A percentile compares a stretch with the other conserved stretches of the same genome.
Conservation (phyloP, 306 rosid species). For the Pterocarpus macrocarpus region DNA sequence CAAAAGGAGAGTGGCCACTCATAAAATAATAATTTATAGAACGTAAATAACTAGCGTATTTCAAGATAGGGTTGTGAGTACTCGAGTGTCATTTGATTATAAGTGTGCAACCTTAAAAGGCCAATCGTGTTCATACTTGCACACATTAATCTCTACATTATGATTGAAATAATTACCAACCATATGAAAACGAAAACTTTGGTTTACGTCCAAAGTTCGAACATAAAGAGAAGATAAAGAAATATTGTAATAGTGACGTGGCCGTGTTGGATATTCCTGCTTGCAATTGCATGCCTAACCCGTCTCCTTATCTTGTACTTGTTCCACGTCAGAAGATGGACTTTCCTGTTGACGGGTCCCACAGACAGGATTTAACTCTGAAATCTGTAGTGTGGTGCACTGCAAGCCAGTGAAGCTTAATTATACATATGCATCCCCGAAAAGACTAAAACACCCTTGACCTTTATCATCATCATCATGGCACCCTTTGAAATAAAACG, state of each 20-base stretch:
- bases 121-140: background rate
- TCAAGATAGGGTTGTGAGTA: background rate
- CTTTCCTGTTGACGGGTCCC: slow-evolving; percentile 50
- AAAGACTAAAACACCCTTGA: slow-evolving; percentile 18
- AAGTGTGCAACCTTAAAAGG: background rate
- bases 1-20: background rate
- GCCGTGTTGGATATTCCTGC: background rate
- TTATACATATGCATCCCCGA: background rate
- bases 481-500: slow-evolving; percentile 7
- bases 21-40: background rate
- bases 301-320: background rate
- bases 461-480: slow-evolving; percentile 20
- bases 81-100: background rate
- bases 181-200: background rate
- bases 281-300: slow-evolving; percentile 11
- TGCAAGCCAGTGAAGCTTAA: slow-evolving; percentile 42
- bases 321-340: slow-evolving; percentile 42
- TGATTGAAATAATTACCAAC: slow-evolving; percentile 8
- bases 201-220: background rate
- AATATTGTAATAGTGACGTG: background rate
- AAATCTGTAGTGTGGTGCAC: slow-evolving; percentile 23
- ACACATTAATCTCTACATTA: background rate
- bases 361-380: slow-evolving; percentile 26
- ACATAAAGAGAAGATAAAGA: background rate
- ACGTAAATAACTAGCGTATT: slow-evolving; percentile 5